These are phyloP conservation scores for Fusarium euwallaceae DNA, from an alignment of 2,329 filamentous ascomycete genomes.

Conservation along the genomic window DNA sequence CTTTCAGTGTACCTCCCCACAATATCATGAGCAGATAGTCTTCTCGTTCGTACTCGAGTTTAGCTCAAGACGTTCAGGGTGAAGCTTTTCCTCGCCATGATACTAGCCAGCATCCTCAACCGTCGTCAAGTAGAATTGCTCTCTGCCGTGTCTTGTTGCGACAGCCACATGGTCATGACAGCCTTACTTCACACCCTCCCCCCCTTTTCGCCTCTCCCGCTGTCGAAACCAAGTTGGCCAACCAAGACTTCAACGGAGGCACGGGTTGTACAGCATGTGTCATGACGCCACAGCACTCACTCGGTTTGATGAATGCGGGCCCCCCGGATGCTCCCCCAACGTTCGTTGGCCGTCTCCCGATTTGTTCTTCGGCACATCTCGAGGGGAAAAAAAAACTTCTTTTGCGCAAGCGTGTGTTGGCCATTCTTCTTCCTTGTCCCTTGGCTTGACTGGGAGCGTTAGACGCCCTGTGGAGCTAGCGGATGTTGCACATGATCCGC, in stretches of 20 bases:
- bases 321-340: constrained; percentile 20
- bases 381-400: constrained; percentile 30
- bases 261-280: constrained; percentile 35
- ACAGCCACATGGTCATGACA: constrained; percentile 34
- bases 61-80: not conserved
- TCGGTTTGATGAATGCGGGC: constrained; percentile 16
- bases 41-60: not conserved
- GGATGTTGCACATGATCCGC: constrained; percentile 51
- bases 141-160: constrained; percentile 20
- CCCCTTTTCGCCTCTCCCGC: constrained; percentile 21
- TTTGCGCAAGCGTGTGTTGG: constrained; percentile 37
- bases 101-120: not conserved
- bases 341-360: constrained; percentile 18
- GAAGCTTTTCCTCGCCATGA: constrained; percentile 12
- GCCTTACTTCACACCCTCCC: constrained; percentile 18
- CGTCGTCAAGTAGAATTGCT: constrained; percentile 11
- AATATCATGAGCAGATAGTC: not conserved
- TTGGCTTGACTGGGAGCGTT: constrained; percentile 44
- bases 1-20: constrained; percentile 6
- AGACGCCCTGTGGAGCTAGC: constrained; percentile 49
- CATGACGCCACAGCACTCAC: constrained; percentile 39
- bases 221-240: constrained; percentile 15
- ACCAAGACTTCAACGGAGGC: constrained; percentile 22
- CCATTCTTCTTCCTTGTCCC: constrained; percentile 31
- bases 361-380: constrained; percentile 39